Evolutionary conservation across 148 eudicot species (phyloP), one percentile per base, ranked within the genome.

Genomic region (Heliamphora exappendiculata): DNA sequence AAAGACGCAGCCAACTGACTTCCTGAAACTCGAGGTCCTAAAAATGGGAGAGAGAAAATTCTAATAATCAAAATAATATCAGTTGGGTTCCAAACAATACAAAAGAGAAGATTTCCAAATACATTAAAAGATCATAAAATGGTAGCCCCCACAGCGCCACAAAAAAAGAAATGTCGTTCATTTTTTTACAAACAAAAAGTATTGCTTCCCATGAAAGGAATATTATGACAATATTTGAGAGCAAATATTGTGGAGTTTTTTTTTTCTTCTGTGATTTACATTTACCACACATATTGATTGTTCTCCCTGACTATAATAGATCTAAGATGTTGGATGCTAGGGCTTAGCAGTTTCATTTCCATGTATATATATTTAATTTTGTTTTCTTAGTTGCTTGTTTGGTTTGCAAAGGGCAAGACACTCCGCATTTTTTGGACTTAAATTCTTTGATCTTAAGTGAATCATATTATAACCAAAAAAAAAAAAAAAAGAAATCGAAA

Each of bases 1-100:
- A 91, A 94, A 22, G 91, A 89, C 60, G 98, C 93, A 34, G 81
- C 75, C n/a, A 80, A 54, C 13, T 86, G 87, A 79, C 81, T 81
- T 71, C 89, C 87, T 36, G 89, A 72, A 68, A 41, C 78, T 67
- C 83, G 77, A 45, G 60, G 79, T 13, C 90, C 93, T 87, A 57
- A 28, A 67, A 37, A 31, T 14, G n/a, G 47, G 34, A 71, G 17
- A 62, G n/a, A 51, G 39, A 44, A 54, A 68, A 59, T n/a, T 28
- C 54, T 10, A 70, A n/a, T 11, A 67, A 45, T 58, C 33, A 57
- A 53, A 72, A 29, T 39, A 45, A 26, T 63, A n/a, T 50, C 10
- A 55, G 3, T 51, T 76, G 50, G n/a, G 28, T 24, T 24, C 37
- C 68, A n/a, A 39, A n/a, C n/a, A 59, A 3, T 31, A 36, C 20